Base-by-base conservation (phyloP, 192 early-diverging fungal species). In the Allomyces macrogynus region DNA sequence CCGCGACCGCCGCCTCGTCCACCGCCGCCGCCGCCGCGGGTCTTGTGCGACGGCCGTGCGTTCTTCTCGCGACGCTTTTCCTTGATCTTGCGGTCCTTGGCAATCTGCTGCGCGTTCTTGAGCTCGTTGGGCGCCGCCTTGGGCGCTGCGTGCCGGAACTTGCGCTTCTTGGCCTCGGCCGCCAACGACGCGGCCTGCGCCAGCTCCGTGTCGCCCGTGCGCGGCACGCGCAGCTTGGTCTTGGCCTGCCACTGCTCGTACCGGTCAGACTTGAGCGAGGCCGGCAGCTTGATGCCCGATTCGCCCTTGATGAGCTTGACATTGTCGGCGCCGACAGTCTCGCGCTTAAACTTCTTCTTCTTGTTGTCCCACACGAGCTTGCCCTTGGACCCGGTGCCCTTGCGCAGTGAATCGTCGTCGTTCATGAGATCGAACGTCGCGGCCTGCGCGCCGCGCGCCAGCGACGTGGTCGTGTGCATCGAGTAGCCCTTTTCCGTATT, bases 251-350 rank as follows among this genome's bases (percentile, higher is more conserved):
- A 99, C 54, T 88, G 85, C 63, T 81, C 78, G 72, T 91, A 98
- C 60, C 86, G 84, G 64, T 89, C 87, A 12, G 85, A 80, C 68
- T 91, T 92, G 76, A 87, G 97, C 20, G 82, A 81, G 5, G 92
- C 95, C 5, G 87, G 86, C 25, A 99, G 81, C 69, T 86, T 74
- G n/a, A 86, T 84, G 43, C 95, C 95, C 63, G 79, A 87, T 68
- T 99, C 95, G 4, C 88, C 91, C 49, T 80, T 81, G 64, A 99
- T 95, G 65, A 90, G 67, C 78, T 97, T 99, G 71, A 91, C 91
- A 76, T 99, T 99, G 69, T 99, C 93, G 0, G 86, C 69, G 18
- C 95, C 95, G 66, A 94, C 81, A 23, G 89, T 90, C 4, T 72
- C 67, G 23, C 92, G 84, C 32, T 76, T 73, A 43, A 95, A 99